Conservation (phyloP, 495 filamentous ascomycete species). For the Rhypophila decipiens region DNA sequence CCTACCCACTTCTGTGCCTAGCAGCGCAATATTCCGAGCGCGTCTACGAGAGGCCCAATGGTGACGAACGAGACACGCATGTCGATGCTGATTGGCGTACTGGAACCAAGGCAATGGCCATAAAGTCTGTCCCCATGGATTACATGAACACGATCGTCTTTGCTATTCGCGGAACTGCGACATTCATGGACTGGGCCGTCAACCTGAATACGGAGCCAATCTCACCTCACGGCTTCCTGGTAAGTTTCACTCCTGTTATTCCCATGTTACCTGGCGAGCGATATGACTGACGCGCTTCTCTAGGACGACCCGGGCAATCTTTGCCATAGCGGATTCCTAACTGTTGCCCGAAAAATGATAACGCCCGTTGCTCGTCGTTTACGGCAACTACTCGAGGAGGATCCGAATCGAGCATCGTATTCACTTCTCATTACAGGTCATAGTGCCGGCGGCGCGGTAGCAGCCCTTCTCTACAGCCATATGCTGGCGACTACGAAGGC, state of each 20-base stretch:
- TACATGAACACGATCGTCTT: constrained; percentile 71
- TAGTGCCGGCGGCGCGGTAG: constrained; percentile 76
- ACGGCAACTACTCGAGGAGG: constrained; percentile 58
- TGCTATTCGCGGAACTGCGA: constrained; percentile 71
- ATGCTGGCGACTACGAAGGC: constrained; percentile 55
- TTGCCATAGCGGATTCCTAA: constrained; percentile 72
- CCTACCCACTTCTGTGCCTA: constrained; percentile 64
- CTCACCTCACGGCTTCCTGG: constrained; percentile 57
- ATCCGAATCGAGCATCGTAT: constrained; percentile 58
- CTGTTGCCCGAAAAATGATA: constrained; percentile 71
- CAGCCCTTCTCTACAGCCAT: constrained; percentile 69
- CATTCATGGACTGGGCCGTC: constrained; percentile 77
- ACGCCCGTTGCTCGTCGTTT: constrained; percentile 61
- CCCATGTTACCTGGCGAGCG: background rate
- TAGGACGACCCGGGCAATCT: constrained; percentile 67
- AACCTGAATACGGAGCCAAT: constrained; percentile 64
- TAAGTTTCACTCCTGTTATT: constrained; percentile 19
- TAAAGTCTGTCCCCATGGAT: constrained; percentile 70
- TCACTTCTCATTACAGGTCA: constrained; percentile 78
- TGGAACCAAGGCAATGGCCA: constrained; percentile 77
- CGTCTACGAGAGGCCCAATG: constrained; percentile 59
- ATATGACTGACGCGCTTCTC: constrained; percentile 6
- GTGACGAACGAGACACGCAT: constrained; percentile 55
- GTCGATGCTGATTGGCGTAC: constrained; percentile 61
- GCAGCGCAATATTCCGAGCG: constrained; percentile 67